Base-by-base conservation (phyloP, 2,329 filamentous ascomycete genomes). In the Botrytis hyacinthi region DNA sequence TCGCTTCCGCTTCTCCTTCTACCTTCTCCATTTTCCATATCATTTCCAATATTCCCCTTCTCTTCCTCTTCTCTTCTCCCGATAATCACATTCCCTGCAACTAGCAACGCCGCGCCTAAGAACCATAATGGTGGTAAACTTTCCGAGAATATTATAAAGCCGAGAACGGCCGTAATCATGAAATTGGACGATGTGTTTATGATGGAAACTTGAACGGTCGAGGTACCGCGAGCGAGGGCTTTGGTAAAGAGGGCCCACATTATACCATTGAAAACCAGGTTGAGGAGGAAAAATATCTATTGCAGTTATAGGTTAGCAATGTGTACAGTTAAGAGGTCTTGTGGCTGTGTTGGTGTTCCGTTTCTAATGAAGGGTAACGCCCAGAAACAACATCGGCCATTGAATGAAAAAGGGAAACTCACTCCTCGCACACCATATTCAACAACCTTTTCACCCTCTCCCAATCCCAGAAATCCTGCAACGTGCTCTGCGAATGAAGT, bases 221-320 rank as follows among this genome's bases (percentile, higher is more conserved):
- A 94, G 73, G 88, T 87, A 22, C 92, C 92, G 29, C 88, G 87
- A 0, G 92, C 89, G n/a, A 95, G 87, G 70, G 93, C 93, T 68
- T 89, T 88, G 10, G 93, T 95, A 84, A 95, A 95, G 66, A 95
- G 87, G 0, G 91, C 90, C 93, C 93, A 95, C 93, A 95, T 95
- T 82, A 80, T 78, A 57, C 75, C 76, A 72, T 80, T 80, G 75
- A 80, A 79, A 35, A 79, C 73, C 8, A 80, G 65, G 44, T 80
- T 73, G 22, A 73, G 72, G 66, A 70, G 44, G 59, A 73, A 73
- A 32, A 73, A 73, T 54, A 70, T 71, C 57, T 70, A 35, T 32
- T 10, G 14, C 18, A 18, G 10, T n/a, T 12, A 18, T 4, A 10
- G 37, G 18, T 69, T 59, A 69, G 66, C 48, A 4, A 69, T 37